A percentile compares a stretch with the other conserved stretches of the same genome.
Conservation (phyloP, 1,284 basidiomycete species). For the Moesziomyces sp. region DNA sequence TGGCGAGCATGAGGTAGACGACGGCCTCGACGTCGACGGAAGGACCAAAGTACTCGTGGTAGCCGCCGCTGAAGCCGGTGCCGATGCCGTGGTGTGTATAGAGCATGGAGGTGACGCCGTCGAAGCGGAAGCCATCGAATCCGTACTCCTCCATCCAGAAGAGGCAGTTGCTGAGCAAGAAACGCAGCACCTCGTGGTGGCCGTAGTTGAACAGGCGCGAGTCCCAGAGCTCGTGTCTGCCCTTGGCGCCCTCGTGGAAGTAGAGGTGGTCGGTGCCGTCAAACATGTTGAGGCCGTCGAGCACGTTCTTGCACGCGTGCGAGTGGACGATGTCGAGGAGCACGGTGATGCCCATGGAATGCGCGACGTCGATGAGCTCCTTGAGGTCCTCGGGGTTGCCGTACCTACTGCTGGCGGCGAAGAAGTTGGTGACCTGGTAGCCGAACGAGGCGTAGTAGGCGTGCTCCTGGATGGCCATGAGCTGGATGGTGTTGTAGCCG, state of each 20-base stretch:
- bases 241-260: conserved; percentile 92
- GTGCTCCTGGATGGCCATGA: conserved; percentile 88
- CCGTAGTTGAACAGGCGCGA: conserved; percentile 90
- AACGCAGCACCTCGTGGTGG: conserved; percentile 90
- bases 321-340: conserved; percentile 97
- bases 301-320: conserved; percentile 96
- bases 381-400: conserved; percentile 89
- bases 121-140: conserved; percentile 98
- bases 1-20: conserved; percentile 96
- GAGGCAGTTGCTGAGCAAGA: conserved; percentile 91
- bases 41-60: conserved; percentile 96
- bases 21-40: conserved; percentile 87
- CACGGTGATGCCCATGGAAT: conserved; percentile 89
- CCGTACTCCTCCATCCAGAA: conserved; percentile 95
- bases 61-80: conserved; percentile 94
- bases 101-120: conserved; percentile 99
- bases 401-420: conserved; percentile 94
- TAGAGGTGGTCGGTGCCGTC: conserved; percentile 96
- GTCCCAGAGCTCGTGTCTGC: conserved; percentile 96
- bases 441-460: conserved; percentile 99
- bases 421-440: conserved; percentile 97
- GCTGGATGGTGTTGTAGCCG: conserved; percentile 95
- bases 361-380: conserved; percentile 92
- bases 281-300: conserved; percentile 94
- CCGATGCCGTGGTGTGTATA: conserved; percentile 96